Conservation (phyloP, 163 green algal genomes). For the Scenedesmus sp. region DNA sequence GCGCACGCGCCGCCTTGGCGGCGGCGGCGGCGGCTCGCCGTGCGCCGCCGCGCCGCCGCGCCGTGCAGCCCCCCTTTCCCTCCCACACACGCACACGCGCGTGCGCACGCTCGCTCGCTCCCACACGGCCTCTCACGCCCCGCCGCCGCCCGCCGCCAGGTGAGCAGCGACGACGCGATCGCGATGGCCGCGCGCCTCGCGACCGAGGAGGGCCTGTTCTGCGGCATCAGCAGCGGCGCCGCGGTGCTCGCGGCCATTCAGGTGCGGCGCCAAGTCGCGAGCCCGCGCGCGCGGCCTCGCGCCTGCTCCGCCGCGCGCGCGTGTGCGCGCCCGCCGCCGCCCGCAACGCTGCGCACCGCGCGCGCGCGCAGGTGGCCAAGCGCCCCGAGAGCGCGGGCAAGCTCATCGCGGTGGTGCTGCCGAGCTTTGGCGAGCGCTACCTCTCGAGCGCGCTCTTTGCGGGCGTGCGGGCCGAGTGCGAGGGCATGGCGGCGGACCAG, state of each 20-base stretch:
- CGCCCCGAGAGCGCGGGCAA: slow-evolving; percentile 93
- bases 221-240: slow-evolving; percentile 95
- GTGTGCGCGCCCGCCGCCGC: not conserved
- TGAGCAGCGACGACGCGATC: slow-evolving; percentile 92
- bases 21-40: too few relatives aligned
- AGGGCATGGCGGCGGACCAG: slow-evolving; percentile 73
- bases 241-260: slow-evolving; percentile 81
- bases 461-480: slow-evolving; percentile 76
- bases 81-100: too few relatives aligned
- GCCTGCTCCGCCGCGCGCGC: not conserved
- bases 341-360: too few relatives aligned
- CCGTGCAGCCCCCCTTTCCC: too few relatives aligned
- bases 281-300: not conserved
- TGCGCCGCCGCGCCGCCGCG: too few relatives aligned
- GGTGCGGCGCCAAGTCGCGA: slow-evolving; percentile 34
- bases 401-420: slow-evolving; percentile 87
- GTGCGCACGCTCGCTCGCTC: too few relatives aligned
- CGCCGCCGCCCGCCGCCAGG: slow-evolving; percentile 53
- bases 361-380: slow-evolving; percentile 68
- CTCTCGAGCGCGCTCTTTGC: slow-evolving; percentile 85
- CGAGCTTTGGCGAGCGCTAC: slow-evolving; percentile 94
- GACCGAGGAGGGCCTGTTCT: slow-evolving; percentile 92
- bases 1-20: too few relatives aligned
- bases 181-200: slow-evolving; percentile 91
- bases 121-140: too few relatives aligned